phyloP scores from a whole-genome alignment of 805 yeast species.

The Cyberlindnera mycetangii region DNA sequence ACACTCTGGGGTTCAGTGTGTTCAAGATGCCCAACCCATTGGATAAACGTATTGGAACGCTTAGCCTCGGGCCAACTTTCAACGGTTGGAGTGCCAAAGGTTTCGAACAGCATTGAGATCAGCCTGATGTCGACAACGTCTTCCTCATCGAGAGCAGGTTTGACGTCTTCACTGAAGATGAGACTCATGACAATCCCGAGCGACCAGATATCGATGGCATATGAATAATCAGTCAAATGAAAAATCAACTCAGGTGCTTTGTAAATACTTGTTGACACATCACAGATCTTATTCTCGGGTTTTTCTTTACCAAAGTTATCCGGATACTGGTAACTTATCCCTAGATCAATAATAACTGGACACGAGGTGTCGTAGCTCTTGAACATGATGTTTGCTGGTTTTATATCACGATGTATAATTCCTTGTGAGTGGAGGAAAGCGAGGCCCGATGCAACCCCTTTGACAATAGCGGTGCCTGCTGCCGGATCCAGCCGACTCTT shows the following conservation, averaged over 20 bases:
- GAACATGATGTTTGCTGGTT: constrained; percentile 75
- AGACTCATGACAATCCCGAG: constrained; percentile 60
- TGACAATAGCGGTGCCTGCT: constrained; percentile 31
- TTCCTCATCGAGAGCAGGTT: constrained; percentile 36
- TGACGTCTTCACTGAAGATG: constrained; percentile 40
- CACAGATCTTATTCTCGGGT: constrained; percentile 41
- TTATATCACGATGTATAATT: constrained; percentile 89
- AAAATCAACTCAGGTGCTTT: constrained; percentile 74
- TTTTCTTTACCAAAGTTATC: constrained; percentile 63
- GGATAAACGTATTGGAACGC: constrained; percentile 34
- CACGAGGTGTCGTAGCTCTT: constrained; percentile 24
- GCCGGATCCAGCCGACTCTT: constrained; percentile 16
- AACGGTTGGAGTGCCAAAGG: constrained; percentile 62
- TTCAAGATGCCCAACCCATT: constrained; percentile 21
- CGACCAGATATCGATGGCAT: constrained; percentile 69
- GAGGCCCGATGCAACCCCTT: constrained; percentile 44
- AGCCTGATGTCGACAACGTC: constrained; percentile 57
- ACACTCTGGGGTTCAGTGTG: constrained; percentile 20
- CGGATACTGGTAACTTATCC: constrained; percentile 36
- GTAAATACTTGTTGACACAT: constrained; percentile 61
- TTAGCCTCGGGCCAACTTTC: constrained; percentile 42
- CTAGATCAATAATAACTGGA: constrained; percentile 42
- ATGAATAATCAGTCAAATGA: constrained; percentile 52
- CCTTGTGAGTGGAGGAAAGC: constrained; percentile 66
- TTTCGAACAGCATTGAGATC: constrained; percentile 48